Base-by-base conservation (phyloP, 805 yeast genomes). In the Saturnispora kantuleensis region DNA sequence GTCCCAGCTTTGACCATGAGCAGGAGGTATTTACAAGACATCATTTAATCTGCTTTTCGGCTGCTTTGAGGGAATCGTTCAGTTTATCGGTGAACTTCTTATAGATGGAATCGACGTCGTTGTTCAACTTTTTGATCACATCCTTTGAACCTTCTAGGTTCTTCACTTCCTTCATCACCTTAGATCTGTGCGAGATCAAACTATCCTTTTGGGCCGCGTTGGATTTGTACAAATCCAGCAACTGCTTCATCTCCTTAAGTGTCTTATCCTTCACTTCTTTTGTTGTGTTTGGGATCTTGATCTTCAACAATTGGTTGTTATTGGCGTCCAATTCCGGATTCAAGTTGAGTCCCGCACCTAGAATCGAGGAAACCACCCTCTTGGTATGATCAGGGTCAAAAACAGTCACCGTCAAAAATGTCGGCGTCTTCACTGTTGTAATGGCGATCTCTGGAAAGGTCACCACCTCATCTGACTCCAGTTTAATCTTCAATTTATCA, bases 361-460 rank as follows among this genome's bases (percentile, higher is more conserved):
- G 60, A 15, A 90, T 78, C 0, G 89, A 71, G 42, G 87, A 79
- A 28, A 83, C 72, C 28, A 90, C 74, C 48, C 74, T 71, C 53
- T 85, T 82, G 34, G 77, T 71, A 52, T 84, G 73, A 42, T 70
- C 71, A 6, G 95, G 95, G 56, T 90, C 96, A 61, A 82, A 90
- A 2, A 88, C 89, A 0, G 96, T 87, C n/a, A 90, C 76, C 30
- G 75, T 63, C 42, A 86, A 68, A 52, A 77, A 70, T 53, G 84
- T 73, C 2, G 47, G 44, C 6, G 90, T 93, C 52, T 81, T 81
- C 42, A 77, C 52, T 0, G 82, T 66, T 3, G 90, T 81, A 49
- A 80, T 81, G 1, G 95, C 95, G 28, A 86, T 63, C 29, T 78
- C 69, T 2, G 77, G 73, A 57, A 81, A 82, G 8, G 39, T 31